Percentiles rank a stretch among this genome's conserved stretches.
phyloP scores from a whole-genome alignment of 495 filamentous ascomycete species.

The Lichenothelia convexa region DNA sequence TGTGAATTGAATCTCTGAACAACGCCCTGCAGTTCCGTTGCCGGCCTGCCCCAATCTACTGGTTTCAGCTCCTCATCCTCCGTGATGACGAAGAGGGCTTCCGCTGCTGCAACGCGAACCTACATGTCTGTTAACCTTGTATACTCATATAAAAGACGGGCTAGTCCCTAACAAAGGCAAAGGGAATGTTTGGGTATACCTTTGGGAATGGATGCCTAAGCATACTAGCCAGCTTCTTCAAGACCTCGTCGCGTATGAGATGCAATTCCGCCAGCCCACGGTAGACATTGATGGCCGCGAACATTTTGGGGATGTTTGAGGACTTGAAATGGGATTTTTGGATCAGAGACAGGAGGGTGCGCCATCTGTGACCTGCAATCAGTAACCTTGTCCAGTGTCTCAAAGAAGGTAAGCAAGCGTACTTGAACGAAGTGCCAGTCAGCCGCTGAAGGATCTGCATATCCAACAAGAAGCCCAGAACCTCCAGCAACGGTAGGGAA shows the following conservation, averaged over 20 bases:
- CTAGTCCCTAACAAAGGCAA: too few species aligned
- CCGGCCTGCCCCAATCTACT: too few species aligned
- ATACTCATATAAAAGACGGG: too few species aligned
- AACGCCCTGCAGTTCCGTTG: too few species aligned
- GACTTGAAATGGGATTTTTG: constrained; percentile 74
- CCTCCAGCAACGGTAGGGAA: constrained; percentile 53
- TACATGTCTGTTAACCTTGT: constrained; percentile 8
- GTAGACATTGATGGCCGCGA: constrained; percentile 63
- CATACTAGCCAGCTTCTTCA: constrained; percentile 15
- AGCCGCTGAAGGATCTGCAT: constrained; percentile 24
- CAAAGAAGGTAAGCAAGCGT: background rate
- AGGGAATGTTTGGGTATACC: constrained; percentile 2
- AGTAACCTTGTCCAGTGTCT: background rate
- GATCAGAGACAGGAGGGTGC: constrained; percentile 43
- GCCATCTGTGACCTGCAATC: constrained; percentile 23
- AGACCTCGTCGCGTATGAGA: constrained; percentile 23
- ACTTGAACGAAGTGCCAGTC: constrained; percentile 13
- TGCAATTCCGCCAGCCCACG: constrained; percentile 35
- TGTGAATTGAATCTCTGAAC: too few species aligned
- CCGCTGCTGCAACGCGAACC: constrained; percentile 7
- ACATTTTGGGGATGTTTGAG: constrained; percentile 55
- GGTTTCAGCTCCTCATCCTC: constrained; percentile 3
- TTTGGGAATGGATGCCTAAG: constrained; percentile 13
- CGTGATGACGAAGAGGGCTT: constrained; percentile 5
- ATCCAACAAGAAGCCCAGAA: constrained; percentile 57